Base-by-base conservation (phyloP, 345 rosid species). In the Garcia nutans region DNA sequence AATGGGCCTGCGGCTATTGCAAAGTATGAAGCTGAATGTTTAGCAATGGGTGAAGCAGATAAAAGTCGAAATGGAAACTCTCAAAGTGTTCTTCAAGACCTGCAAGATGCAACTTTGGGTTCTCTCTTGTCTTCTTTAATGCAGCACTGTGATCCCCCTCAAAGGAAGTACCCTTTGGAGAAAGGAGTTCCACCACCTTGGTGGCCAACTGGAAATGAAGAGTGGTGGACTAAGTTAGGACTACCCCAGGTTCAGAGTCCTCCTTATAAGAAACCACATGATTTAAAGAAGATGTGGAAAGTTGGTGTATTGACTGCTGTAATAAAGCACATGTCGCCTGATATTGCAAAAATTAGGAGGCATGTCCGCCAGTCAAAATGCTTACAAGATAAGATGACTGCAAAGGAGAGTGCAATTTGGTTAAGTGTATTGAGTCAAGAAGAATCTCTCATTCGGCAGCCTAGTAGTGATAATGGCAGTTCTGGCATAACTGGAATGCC, bases 401-500 rank as follows among this genome's bases (percentile, higher is more conserved):
- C 98, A 63, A 96, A 93, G 85, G 99, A 96, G 86, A 96, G 98
- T 74, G 99, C 98, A 23, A 91, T 93, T 80, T 96, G 99, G 99
- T 81, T 92, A 82, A 95, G 92, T 49, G 98, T 96, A 71, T 79
- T 96, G 89, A 88, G 85, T 84, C 88, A 87, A 68, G 97, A 92
- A 83, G 99, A 93, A 74, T 88, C 98, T 33, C 81, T 82, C 15
- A 84, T 93, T 78, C 88, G 54, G 82, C 97, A 92, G 84, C 93
- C 88, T 68, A 93, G 96, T 74, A 90, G 94, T 67, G 99, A 93
- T 54, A 93, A 90, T 76, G 97, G 97, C 47, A 81, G 85, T 22
- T 96, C 99, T 9, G 87, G 91, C 75, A 84, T 96, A 75, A 93
- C 99, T 1, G 97, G 89, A 76, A 79, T 78, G 8, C 88, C 85